Evolutionary conservation across 352 stramenopile species (phyloP), one percentile per base, ranked within the genome.

Genomic region (Salisapilia sapeloensis): DNA sequence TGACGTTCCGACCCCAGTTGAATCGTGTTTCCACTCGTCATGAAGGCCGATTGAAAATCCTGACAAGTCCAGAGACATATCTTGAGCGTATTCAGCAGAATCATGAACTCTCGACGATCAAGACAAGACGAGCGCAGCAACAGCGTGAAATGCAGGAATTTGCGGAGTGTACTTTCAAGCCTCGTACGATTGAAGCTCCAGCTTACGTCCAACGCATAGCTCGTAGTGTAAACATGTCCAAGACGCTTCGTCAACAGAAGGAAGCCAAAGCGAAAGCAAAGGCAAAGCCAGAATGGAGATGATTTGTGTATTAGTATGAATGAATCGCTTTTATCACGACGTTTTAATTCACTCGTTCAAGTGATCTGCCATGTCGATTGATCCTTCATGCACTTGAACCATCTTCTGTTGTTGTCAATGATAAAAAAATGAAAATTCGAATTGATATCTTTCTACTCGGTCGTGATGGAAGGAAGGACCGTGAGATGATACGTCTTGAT

Each of bases 161-260:
- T 30, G 56, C 65, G 16, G 67, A 87, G 40, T 87, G 75, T 46
- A 86, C 75, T 0, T 91, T 87, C 48, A 81, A 84, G 28, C 72
- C 72, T 6, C 60, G 64, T 10, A 91, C 69, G 26, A 91, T 86
- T 30, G 60, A 87, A 29, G 71, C 70, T 1, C 75, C 75, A 9
- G 60, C 56, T n/a, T 90, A 86, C 35, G 67, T 87, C 16, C 60
- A 86, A 28, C 69, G 69, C 21, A 90, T 87, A n/a, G 74, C 74
- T 4, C 52, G 67, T 14, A 85, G 65, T 25, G 62, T 86, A 15
- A 65, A 61, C 15, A 40, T 86, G 7, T 76, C 63, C 2, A 87
- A 84, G 26, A 57, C 61, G 6, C 38, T 83, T 10, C 56, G 69
- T 30, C 52, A 71, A 6, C 63, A 83, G 26, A 54, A 76, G 12